Base-by-base conservation (phyloP, 805 yeast genomes). In the Candida glaebosa region DNA sequence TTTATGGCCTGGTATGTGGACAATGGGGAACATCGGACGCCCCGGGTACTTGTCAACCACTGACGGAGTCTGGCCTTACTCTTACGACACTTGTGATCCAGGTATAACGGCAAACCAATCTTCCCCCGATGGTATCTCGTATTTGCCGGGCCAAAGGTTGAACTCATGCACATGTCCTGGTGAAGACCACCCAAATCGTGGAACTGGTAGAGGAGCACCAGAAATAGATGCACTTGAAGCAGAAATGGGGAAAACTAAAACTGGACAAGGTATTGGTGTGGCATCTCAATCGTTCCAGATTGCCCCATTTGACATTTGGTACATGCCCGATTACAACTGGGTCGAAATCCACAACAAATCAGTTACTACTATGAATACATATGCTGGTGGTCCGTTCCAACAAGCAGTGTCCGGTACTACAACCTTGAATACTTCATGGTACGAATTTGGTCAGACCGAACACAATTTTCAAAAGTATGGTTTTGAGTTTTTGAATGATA, bases 251-350 rank as follows among this genome's bases (percentile, higher is more conserved):
- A 71, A 83, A 1, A 67, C 60, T 9, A 42, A 69, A 17, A 46
- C 49, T 25, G 42, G 43, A 20, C 18, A 31, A 18, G 33, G 25
- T 6, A 57, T 67, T 48, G 93, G 93, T 51, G 76, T 83, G 32
- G 96, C 89, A 1, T 87, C 96, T 4, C 98, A 91, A 64, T 88
- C 97, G 4, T 63, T 83, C 57, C 97, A 91, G 71, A 67, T 88
- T 46, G 97, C 97, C 12, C 98, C 98, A 6, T 81, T 80, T 58
- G 98, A 91, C 63, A 82, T 89, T 49, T 91, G 97, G 97, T 90
- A 87, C 59, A 75, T 77, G 57, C 96, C 96, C 4, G 95, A 91
- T 64, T 89, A 89, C 63, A 78, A 80, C 49, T 89, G 75, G 54
- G 59, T 89, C 39, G 90, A 82, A 57, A 68, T 91, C 47, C 69